These are phyloP conservation scores for Aspergillus hiratsukae DNA, from an alignment of 2,329 filamentous ascomycete species.

Conservation along the genomic window DNA sequence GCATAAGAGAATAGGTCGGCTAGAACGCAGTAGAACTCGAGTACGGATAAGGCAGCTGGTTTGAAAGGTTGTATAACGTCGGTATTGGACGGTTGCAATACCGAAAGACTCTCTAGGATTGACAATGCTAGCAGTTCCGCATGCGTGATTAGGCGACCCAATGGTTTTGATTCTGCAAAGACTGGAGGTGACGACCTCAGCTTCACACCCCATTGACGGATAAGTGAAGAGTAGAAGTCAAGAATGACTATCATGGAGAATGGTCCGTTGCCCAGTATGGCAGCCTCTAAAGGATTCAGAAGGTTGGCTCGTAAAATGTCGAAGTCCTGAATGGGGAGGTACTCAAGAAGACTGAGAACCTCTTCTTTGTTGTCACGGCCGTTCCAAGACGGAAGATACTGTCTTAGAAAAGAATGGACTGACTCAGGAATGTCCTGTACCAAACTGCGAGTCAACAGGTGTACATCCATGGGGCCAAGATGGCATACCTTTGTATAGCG, in stretches of 20 bases:
- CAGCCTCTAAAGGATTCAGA: conserved; percentile 38
- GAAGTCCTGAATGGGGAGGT: conserved; percentile 26
- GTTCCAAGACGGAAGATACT: conserved; percentile 59
- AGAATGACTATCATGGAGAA: conserved; percentile 59
- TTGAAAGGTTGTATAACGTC: conserved; percentile 13
- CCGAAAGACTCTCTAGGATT: conserved; percentile 52
- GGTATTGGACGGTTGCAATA: conserved; percentile 10
- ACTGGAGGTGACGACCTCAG: conserved; percentile 26
- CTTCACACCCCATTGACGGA: conserved; percentile 51
- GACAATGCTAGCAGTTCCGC: conserved; percentile 54
- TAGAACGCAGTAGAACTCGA: conserved; percentile 66
- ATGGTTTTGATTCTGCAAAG: conserved; percentile 27
- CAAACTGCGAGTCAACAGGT: conserved; percentile 3
- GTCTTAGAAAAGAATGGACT: conserved; percentile 38
- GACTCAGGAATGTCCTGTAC: conserved; percentile 30
- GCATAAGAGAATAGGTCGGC: conserved; percentile 54
- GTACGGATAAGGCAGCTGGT: conserved; percentile 47
- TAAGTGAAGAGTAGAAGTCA: conserved; percentile 61
- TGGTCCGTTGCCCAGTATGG: conserved; percentile 33
- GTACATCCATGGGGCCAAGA: not conserved
- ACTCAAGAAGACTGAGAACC: conserved; percentile 32
- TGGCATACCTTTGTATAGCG: conserved; percentile 35
- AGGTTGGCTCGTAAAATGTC: conserved; percentile 34
- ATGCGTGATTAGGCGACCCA: conserved; percentile 47
- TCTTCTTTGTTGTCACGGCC: conserved; percentile 51